phyloP scores from a whole-genome alignment of 768 basidiomycete species.

The Candolleomyces efflorescens region DNA sequence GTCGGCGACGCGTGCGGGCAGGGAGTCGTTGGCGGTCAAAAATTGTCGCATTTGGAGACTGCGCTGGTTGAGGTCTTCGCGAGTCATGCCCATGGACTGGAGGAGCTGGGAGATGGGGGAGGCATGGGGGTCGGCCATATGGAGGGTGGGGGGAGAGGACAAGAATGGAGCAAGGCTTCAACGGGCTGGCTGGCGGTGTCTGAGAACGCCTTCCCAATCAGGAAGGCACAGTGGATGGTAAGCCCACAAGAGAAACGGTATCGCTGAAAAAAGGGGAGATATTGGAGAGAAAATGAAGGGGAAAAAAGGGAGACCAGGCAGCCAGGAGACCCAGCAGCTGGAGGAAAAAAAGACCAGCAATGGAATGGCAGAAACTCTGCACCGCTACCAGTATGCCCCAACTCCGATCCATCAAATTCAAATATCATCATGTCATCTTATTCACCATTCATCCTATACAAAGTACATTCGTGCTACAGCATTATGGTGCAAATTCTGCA shows the following conservation, averaged over 20 bases:
- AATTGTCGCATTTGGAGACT: conserved; percentile 81
- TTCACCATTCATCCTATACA: background rate
- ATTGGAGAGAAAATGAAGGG: conserved; percentile 9
- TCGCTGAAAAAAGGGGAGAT: conserved; percentile 9
- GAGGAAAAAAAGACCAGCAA: background rate
- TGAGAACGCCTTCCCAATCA: conserved; percentile 7
- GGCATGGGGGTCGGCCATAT: conserved; percentile 37
- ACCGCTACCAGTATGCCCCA: background rate
- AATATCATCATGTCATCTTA: background rate
- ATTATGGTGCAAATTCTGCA: conserved; percentile 21
- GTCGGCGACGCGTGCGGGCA: conserved; percentile 42
- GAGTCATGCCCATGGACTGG: conserved; percentile 68
- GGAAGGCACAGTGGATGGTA: conserved; percentile 6
- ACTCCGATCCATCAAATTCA: conserved; percentile 5
- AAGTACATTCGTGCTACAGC: background rate
- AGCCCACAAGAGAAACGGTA: conserved; percentile 7
- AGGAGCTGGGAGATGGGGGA: conserved; percentile 76
- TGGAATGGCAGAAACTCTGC: background rate
- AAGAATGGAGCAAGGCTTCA: conserved; percentile 12
- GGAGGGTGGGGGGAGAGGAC: conserved; percentile 10
- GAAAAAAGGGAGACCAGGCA: conserved; percentile 9
- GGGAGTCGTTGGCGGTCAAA: conserved; percentile 51
- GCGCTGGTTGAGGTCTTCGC: conserved; percentile 67
- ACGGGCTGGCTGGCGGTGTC: conserved; percentile 11
- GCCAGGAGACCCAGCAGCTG: background rate